These are phyloP conservation scores for Calonectria montana DNA, from an alignment of 2,329 filamentous ascomycete species.

Conservation along the genomic window DNA sequence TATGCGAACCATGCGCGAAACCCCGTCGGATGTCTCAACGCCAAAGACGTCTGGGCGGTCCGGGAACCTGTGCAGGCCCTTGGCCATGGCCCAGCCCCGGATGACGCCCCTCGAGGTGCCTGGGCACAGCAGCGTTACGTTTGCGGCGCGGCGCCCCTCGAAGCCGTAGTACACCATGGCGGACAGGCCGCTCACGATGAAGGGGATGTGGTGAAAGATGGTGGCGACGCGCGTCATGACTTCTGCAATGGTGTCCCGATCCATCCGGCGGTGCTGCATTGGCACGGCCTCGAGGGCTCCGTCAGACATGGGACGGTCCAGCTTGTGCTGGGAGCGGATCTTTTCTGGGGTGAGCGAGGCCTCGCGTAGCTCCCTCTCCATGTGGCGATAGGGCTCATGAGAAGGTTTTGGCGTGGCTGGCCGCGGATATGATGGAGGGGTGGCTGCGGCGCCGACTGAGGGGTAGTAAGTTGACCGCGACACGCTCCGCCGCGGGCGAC, in stretches of 20 bases:
- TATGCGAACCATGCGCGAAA: constrained; percentile 49
- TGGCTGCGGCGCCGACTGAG: neutral
- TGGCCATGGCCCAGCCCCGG: constrained; percentile 53
- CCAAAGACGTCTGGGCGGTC: constrained; percentile 49
- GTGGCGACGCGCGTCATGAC: constrained; percentile 54
- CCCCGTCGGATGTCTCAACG: constrained; percentile 47
- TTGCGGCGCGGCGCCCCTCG: constrained; percentile 38
- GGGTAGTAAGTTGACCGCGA: neutral
- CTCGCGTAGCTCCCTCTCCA: constrained; percentile 13
- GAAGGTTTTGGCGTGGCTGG: constrained; percentile 19
- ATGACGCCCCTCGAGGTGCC: constrained; percentile 49
- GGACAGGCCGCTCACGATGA: constrained; percentile 58
- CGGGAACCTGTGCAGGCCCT: constrained; percentile 45
- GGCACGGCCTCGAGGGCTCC: constrained; percentile 26
- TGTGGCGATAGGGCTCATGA: constrained; percentile 12
- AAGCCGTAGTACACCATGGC: constrained; percentile 59
- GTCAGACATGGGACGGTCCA: constrained; percentile 17
- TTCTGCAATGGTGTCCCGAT: constrained; percentile 45
- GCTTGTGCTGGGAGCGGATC: constrained; percentile 10
- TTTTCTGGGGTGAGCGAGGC: constrained; percentile 3
- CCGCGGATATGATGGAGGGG: constrained; percentile 12
- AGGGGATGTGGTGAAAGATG: constrained; percentile 56
- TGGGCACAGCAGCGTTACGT: constrained; percentile 57
- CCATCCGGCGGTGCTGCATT: constrained; percentile 38
- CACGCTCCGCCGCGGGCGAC: neutral